Conservation (phyloP, 1,139 yeast genomes). For the Geotrichum australiense region DNA sequence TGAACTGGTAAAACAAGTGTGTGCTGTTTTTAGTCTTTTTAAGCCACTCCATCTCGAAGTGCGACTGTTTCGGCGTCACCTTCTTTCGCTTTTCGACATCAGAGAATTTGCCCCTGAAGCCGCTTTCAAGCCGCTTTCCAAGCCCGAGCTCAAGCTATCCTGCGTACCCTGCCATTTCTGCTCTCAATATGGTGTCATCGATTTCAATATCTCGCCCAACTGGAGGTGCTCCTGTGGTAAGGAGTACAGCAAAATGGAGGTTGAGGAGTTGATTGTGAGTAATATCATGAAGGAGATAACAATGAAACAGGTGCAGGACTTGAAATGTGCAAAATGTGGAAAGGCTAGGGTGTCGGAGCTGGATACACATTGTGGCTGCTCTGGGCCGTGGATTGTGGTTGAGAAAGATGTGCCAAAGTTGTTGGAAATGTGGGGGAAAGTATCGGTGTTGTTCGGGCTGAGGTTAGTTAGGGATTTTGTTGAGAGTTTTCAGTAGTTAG, state of each 20-base stretch:
- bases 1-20: conserved; percentile 68
- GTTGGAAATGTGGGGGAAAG: conserved; percentile 1
- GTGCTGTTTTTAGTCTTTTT: conserved; percentile 68
- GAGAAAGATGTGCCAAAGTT: background rate
- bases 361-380: conserved; percentile 74
- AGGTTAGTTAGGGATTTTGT: conserved; percentile 2
- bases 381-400: conserved; percentile 69
- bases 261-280: conserved; percentile 74
- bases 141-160: conserved; percentile 57
- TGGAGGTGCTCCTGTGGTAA: conserved; percentile 72
- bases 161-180: conserved; percentile 77
- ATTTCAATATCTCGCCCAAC: conserved; percentile 44
- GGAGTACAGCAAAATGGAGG: conserved; percentile 54
- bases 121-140: conserved; percentile 41
- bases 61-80: conserved; percentile 64
- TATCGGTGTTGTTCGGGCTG: background rate
- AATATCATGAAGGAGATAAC: conserved; percentile 51
- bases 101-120: conserved; percentile 81
- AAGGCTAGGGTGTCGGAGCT: conserved; percentile 61
- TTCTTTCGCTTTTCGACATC: conserved; percentile 65
- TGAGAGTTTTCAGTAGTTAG: conserved; percentile 1
- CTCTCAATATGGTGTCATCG: conserved; percentile 65
- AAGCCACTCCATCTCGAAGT: conserved; percentile 61
- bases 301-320: conserved; percentile 71
- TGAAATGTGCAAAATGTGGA: conserved; percentile 71